Conservation (phyloP, 345 rosid genomes). For the Bruguiera gymnorhiza region DNA sequence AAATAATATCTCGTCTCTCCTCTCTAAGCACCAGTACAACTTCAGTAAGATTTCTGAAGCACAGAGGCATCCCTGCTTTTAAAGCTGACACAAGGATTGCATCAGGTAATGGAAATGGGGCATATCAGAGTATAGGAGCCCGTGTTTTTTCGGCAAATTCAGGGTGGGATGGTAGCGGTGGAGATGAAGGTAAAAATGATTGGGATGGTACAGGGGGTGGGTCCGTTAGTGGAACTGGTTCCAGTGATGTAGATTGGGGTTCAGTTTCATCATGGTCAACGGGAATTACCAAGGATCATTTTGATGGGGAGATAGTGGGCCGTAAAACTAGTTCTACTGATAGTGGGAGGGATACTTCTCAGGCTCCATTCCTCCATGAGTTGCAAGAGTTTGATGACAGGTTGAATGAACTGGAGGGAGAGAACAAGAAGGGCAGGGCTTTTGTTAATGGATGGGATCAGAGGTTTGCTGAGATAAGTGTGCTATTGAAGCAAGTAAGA, state of each 20-base stretch:
- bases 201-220: constrained; percentile 42
- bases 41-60: constrained; percentile 24
- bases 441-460: constrained; percentile 57
- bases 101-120: constrained; percentile 17
- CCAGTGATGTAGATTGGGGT: constrained; percentile 65
- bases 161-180: constrained; percentile 30
- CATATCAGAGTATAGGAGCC: constrained; percentile 11
- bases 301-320: constrained; percentile 61
- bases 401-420: constrained; percentile 42
- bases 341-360: constrained; percentile 26
- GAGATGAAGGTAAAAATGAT: constrained; percentile 29
- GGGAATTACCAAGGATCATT: constrained; percentile 87
- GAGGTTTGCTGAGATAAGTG: constrained; percentile 49
- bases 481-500: constrained; percentile 65
- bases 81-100: constrained; percentile 13
- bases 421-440: constrained; percentile 41
- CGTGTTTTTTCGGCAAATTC: constrained; percentile 43
- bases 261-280: constrained; percentile 80
- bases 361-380: constrained; percentile 32
- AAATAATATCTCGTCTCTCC: constrained; percentile 41
- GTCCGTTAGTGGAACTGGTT: constrained; percentile 32
- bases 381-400: constrained; percentile 53
- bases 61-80: not conserved
- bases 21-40: constrained; percentile 29
- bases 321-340: constrained; percentile 25